Evolutionary conservation across 1,284 basidiomycete species (phyloP), one percentile per base, ranked within the genome.

Genomic region (Ceratorhiza oryzae-sativae): DNA sequence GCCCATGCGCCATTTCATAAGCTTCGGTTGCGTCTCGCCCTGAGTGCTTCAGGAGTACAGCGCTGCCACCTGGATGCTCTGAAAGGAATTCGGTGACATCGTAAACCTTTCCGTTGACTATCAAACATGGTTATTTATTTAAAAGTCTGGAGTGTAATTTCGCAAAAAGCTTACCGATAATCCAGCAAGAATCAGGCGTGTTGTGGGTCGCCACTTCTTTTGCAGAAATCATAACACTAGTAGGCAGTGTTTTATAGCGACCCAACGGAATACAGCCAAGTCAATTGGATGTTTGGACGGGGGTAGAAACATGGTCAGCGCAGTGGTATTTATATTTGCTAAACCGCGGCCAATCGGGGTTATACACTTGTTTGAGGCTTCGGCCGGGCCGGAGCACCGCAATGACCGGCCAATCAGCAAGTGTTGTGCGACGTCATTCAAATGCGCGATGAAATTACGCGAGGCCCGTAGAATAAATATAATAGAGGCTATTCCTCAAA

Each of bases 1-100:
- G 84, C 10, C 91, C 87, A 78, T 94, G 91, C 34, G 93, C 89
- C 4, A 90, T 88, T 70, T 88, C 86, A 78, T 90, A 94, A 2
- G 83, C 88, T 3, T 81, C 80, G 0, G 81, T 82, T 45, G 79
- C 80, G 73, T 81, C 80, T 71, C 78, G 79, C 4, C 82, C 80
- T 1, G 81, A 81, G 61, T 83, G 81, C 70, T 82, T 81, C 72
- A 82, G 76, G 72, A 82, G 77, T 77, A 83, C 78, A 23, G 76
- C 76, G 42, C 77, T 74, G 4, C 83, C 82, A n/a, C 82, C 82
- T 0, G 82, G 82, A 61, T 83, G 82, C 25, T 75, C 73, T 25
- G 78, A 76, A 23, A 86, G 76, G 32, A 85, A 81, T 30, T 82
- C 79, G 20, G 82, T 82, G 1, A 81, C 78, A 1, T 79, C 67